These are phyloP conservation scores for Acorus calamus DNA, from an alignment of 106 monocot species.

Conservation along the genomic window DNA sequence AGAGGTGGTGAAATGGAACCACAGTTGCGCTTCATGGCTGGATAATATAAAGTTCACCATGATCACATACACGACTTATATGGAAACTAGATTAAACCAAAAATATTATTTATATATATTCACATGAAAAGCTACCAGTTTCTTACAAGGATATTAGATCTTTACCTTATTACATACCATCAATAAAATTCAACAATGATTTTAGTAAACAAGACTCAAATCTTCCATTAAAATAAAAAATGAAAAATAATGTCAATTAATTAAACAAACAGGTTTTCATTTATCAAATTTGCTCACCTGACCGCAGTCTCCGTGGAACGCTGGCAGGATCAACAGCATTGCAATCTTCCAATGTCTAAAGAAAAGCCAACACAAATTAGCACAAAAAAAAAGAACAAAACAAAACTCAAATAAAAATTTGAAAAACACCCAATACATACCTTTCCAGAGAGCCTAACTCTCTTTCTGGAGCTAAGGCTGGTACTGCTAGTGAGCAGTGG, in stretches of 20 bases:
- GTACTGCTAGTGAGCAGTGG: slow-evolving; percentile 1
- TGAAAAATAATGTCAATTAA: neutral
- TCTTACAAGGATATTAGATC: too few relatives aligned
- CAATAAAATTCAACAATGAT: too few relatives aligned
- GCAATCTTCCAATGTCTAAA: slow-evolving; percentile 15
- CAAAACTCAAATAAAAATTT: neutral
- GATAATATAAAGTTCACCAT: neutral
- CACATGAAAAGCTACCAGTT: too few relatives aligned
- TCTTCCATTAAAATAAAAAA: neutral
- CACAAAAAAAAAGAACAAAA: neutral
- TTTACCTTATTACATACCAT: too few relatives aligned
- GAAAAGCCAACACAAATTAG: neutral
- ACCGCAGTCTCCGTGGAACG: slow-evolving; percentile 38
- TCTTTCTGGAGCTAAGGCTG: slow-evolving; percentile 16
- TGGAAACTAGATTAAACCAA: too few relatives aligned
- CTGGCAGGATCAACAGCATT: slow-evolving; percentile 25
- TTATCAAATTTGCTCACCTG: slow-evolving; percentile 14
- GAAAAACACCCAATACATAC: slow-evolving; percentile 1
- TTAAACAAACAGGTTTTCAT: neutral
- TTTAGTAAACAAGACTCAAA: neutral
- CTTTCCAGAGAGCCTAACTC: slow-evolving; percentile 23
- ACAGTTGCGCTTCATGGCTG: slow-evolving; percentile 33
- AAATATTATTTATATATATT: too few relatives aligned
- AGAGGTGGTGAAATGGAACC: slow-evolving; percentile 18
- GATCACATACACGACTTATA: too few relatives aligned